A percentile compares a stretch with the other conserved stretches of the same genome.
Conservation (phyloP, 2,329 filamentous ascomycete species). For the Atkinsonella texensis region DNA sequence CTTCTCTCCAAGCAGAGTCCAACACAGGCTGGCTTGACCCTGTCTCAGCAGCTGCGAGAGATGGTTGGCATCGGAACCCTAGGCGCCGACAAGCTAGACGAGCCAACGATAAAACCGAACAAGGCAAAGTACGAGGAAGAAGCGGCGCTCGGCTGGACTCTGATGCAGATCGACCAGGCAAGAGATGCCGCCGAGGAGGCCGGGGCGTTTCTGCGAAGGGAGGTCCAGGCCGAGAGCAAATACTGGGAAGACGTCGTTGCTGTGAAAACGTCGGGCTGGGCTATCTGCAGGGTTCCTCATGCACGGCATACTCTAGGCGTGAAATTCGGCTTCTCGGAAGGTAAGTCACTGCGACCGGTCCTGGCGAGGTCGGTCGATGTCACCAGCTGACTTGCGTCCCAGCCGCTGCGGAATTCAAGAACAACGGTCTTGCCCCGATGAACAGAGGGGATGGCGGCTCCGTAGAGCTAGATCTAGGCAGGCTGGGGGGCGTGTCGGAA, state of each 20-base stretch:
- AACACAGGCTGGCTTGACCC: slow-evolving; percentile 53
- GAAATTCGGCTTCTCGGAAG: slow-evolving; percentile 78
- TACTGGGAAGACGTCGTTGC: slow-evolving; percentile 84
- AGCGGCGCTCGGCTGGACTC: slow-evolving; percentile 58
- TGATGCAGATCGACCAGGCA: slow-evolving; percentile 64
- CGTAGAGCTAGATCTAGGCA: slow-evolving; percentile 58
- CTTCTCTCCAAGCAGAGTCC: slow-evolving; percentile 74
- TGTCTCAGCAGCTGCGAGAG: slow-evolving; percentile 59
- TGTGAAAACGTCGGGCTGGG: slow-evolving; percentile 78
- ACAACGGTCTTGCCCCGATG: slow-evolving; percentile 71
- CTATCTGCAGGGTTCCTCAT: slow-evolving; percentile 63
- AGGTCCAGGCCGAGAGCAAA: slow-evolving; percentile 66
- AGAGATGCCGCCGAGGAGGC: slow-evolving; percentile 63
- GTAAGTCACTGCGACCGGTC: slow-evolving; percentile 20
- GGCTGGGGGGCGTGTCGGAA: slow-evolving; percentile 37
- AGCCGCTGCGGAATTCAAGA: slow-evolving; percentile 45
- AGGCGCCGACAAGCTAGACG: slow-evolving; percentile 51
- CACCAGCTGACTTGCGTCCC: background rate
- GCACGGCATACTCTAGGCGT: slow-evolving; percentile 69
- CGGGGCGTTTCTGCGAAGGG: slow-evolving; percentile 58
- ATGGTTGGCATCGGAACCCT: slow-evolving; percentile 64
- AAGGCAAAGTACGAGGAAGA: slow-evolving; percentile 44
- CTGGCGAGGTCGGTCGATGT: background rate
- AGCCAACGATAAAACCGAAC: slow-evolving; percentile 45
- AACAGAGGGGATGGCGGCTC: slow-evolving; percentile 62